A percentile compares a stretch with the other conserved stretches of the same genome.
phyloP scores from a whole-genome alignment of 345 rosid species.

The Orychophragmus violaceus region DNA sequence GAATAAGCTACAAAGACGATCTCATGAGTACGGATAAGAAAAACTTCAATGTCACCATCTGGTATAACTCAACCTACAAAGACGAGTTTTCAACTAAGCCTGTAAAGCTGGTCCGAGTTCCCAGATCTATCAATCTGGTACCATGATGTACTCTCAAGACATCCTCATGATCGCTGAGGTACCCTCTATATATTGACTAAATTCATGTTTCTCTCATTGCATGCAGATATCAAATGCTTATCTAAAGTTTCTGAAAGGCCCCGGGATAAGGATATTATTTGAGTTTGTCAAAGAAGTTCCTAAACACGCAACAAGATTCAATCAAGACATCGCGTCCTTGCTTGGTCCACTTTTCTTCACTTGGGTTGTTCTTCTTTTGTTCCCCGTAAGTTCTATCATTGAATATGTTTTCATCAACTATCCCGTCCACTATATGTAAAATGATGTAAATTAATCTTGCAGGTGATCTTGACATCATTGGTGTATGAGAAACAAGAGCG shows the following conservation, averaged over 20 bases:
- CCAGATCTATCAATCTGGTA: constrained; percentile 30
- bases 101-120: constrained; percentile 17
- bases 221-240: constrained; percentile 30
- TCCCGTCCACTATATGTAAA: background rate
- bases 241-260: constrained; percentile 33
- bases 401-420: background rate
- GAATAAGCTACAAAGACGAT: constrained; percentile 54
- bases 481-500: constrained; percentile 84
- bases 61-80: constrained; percentile 20
- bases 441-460: constrained; percentile 25
- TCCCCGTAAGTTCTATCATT: constrained; percentile 62
- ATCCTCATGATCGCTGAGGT: too few relatives aligned
- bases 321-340: constrained; percentile 14
- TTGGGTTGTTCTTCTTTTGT: constrained; percentile 71
- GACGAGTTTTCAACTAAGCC: background rate
- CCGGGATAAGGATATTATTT: constrained; percentile 26
- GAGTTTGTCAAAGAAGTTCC: constrained; percentile 33
- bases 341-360: constrained; percentile 77
- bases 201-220: constrained; percentile 36
- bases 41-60: constrained; percentile 20
- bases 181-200: too few relatives aligned
- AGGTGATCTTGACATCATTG: constrained; percentile 70
- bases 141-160: background rate
- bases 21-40: constrained; percentile 9
- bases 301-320: background rate